phyloP scores from a whole-genome alignment of 1,284 basidiomycete species.

The Hypsizygus ulmarius region DNA sequence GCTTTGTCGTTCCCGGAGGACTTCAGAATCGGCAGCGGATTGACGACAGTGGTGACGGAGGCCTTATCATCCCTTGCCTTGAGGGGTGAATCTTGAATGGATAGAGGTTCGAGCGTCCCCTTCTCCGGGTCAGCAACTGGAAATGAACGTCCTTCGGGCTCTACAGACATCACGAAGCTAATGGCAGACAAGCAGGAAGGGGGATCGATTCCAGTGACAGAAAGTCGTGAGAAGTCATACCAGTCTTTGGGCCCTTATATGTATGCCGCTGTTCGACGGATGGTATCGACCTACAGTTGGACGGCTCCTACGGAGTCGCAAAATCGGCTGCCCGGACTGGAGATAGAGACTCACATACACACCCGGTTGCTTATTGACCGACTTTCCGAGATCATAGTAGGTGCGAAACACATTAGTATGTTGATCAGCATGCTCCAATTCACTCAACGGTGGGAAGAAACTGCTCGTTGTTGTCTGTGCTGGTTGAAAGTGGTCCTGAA shows the following conservation, averaged over 20 bases:
- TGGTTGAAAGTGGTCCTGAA: no score
- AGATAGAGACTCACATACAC: slow-evolving; percentile 1
- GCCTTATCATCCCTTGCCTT: slow-evolving; percentile 25
- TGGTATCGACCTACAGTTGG: no score
- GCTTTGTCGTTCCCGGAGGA: slow-evolving; percentile 30
- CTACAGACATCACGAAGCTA: slow-evolving; percentile 34
- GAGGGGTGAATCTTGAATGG: slow-evolving; percentile 20
- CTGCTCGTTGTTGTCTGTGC: no score
- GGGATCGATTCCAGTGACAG: slow-evolving; percentile 16
- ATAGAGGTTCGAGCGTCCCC: slow-evolving; percentile 46
- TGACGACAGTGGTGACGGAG: slow-evolving; percentile 20
- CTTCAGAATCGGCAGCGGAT: slow-evolving; percentile 27
- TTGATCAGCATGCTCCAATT: background rate
- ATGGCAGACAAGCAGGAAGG: slow-evolving; percentile 8
- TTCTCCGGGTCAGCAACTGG: slow-evolving; percentile 53
- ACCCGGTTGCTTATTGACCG: background rate
- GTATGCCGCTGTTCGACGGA: background rate
- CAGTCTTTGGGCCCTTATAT: slow-evolving; percentile 3
- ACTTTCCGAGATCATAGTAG: background rate
- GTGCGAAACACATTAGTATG: no score
- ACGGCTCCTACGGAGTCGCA: background rate
- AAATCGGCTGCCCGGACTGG: background rate
- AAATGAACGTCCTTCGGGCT: slow-evolving; percentile 33
- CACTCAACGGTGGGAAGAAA: background rate
- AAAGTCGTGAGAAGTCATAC: slow-evolving; percentile 3